A percentile compares a stretch with the other conserved stretches of the same genome.
Conservation (phyloP, 1,139 yeast genomes). For the Protomyces inouyei region DNA sequence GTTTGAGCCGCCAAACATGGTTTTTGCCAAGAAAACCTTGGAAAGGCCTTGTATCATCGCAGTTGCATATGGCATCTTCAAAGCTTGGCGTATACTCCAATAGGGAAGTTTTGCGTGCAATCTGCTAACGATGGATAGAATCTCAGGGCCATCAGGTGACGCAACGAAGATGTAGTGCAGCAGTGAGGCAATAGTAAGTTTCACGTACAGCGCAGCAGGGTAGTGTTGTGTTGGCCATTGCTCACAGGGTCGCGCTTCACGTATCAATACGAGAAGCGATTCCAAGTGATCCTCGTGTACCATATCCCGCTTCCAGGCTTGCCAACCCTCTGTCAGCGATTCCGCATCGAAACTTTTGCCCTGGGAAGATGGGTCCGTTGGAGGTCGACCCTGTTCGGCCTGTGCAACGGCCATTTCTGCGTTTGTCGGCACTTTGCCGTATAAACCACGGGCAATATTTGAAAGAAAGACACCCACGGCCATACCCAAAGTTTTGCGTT, state of each 20-base stretch:
- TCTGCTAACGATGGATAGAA: slow-evolving; percentile 21
- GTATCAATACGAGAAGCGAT: slow-evolving; percentile 3
- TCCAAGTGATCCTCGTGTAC: neutral
- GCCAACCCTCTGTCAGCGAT: slow-evolving; percentile 8
- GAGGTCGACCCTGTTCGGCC: neutral
- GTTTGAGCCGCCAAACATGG: slow-evolving; percentile 22
- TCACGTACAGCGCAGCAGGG: slow-evolving; percentile 20
- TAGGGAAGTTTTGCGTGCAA: slow-evolving; percentile 27
- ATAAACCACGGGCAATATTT: slow-evolving; percentile 23
- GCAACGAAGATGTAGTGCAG: slow-evolving; percentile 27
- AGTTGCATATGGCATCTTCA: slow-evolving; percentile 27
- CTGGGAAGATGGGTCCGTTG: neutral
- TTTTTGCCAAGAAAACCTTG: slow-evolving; percentile 25
- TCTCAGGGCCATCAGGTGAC: slow-evolving; percentile 16
- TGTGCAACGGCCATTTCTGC: neutral
- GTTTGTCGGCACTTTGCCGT: slow-evolving; percentile 4
- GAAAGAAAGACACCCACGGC: slow-evolving; percentile 22
- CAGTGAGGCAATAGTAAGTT: slow-evolving; percentile 26
- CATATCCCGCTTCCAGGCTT: slow-evolving; percentile 20
- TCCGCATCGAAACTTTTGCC: slow-evolving; percentile 3
- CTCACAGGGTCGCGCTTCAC: slow-evolving; percentile 3
- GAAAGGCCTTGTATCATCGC: slow-evolving; percentile 25
- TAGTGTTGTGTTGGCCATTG: slow-evolving; percentile 18
- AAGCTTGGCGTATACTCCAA: slow-evolving; percentile 26
- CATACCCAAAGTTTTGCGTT: slow-evolving; percentile 29